Base-by-base conservation (phyloP, 2,329 filamentous ascomycete genomes). In the Ascochyta fabae region DNA sequence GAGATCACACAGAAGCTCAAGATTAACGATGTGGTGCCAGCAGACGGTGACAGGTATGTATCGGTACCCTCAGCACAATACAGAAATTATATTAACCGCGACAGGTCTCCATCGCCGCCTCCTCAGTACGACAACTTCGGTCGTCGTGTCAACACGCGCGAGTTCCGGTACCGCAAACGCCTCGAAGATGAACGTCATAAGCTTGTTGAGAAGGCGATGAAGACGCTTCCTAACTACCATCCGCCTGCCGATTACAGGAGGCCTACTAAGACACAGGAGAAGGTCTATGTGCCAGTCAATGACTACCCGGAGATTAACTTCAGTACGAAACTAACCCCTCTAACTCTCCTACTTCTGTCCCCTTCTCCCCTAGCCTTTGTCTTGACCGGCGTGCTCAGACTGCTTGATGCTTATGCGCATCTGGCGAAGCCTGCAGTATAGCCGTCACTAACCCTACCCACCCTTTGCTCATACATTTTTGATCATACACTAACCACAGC, bases 321-420 rank as follows among this genome's bases (percentile, higher is more conserved):
- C 92, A 99, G 95, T 99, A 97, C 94, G 94, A 94, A 95, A 93
- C 89, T 93, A 96, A 96, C 96, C 92, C 92, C 92, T 92, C 87
- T 73, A 72, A 72, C 72, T 76, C 77, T 75, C 77, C 72, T 69
- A 70, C 65, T 60, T 65, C 59, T 56, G 68, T 75, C 73, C 81
- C 79, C 81, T 76, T 61, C 58, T 55, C 59, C 65, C 80, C 69
- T 70, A 71, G 65, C 71, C 67, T 77, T 75, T 64, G 66, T 75
- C 70, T 70, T 80, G 76, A 78, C 80, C 75, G 72, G 75, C 77
- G 72, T 75, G 69, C 68, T 70, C 70, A 71, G 66, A 62, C 61
- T 66, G 59, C 61, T 62, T 56, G 60, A 59, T 68, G 66, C 63
- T 66, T 45, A 60, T 58, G 54, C 61, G 62, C 68, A 65, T 69